phyloP scores from a whole-genome alignment of 108 stramenopile genomes.

The Cyclotella cryptica region DNA sequence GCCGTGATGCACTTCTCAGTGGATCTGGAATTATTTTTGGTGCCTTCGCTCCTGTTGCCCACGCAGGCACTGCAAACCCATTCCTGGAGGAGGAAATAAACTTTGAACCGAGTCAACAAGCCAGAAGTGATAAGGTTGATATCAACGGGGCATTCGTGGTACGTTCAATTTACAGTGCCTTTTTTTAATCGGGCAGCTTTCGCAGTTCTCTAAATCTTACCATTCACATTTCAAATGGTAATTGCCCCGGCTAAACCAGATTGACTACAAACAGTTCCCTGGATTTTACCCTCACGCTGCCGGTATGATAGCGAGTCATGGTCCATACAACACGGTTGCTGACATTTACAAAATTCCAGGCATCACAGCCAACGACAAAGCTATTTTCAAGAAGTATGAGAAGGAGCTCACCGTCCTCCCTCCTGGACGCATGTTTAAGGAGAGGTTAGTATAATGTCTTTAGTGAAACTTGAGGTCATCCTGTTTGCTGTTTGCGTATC shows the following conservation, averaged over 20 bases:
- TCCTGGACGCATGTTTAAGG: constrained; percentile 66
- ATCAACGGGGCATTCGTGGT: constrained; percentile 34
- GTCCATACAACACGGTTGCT: constrained; percentile 65
- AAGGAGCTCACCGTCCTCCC: constrained; percentile 64
- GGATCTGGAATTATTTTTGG: constrained; percentile 14
- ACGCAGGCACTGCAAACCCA: constrained; percentile 48
- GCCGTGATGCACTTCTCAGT: constrained; percentile 5
- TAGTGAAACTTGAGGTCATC: too few species aligned
- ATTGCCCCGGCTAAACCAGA: too few species aligned
- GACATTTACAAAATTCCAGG: constrained; percentile 77
- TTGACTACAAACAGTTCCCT: constrained; percentile 29
- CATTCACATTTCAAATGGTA: too few species aligned
- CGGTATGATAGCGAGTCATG: constrained; percentile 74
- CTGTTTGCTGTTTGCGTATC: too few species aligned
- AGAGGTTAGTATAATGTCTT: too few species aligned
- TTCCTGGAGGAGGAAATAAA: constrained; percentile 26
- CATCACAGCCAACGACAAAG: constrained; percentile 63
- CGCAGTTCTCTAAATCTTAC: too few species aligned
- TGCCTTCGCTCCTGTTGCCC: too few species aligned
- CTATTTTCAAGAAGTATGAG: constrained; percentile 76
- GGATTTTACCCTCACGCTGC: constrained; percentile 37
- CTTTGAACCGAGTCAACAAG: constrained; percentile 61
- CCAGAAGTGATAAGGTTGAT: constrained; percentile 66
- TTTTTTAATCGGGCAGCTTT: too few species aligned
- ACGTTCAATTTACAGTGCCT: neutral